Conservation (phyloP, 1,284 basidiomycete species). For the Ganoderma leucocontextum region DNA sequence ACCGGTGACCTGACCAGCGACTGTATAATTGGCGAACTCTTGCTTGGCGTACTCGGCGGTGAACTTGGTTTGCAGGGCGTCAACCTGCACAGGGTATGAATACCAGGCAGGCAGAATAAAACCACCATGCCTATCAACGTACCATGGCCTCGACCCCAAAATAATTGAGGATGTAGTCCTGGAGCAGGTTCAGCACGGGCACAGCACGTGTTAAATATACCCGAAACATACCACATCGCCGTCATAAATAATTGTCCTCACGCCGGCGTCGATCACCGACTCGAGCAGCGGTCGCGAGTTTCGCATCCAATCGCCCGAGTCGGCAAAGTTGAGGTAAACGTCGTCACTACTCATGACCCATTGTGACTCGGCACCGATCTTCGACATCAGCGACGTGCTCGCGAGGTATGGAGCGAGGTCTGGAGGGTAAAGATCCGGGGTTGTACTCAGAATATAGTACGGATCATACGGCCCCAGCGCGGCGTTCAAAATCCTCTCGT, state of each 20-base stretch:
- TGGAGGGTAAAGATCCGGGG: slow-evolving; percentile 65
- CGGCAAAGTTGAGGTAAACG: slow-evolving; percentile 64
- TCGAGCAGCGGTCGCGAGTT: slow-evolving; percentile 63
- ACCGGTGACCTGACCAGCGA: slow-evolving; percentile 58
- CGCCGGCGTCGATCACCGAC: slow-evolving; percentile 66
- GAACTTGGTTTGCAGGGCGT: slow-evolving; percentile 33
- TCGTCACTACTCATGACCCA: slow-evolving; percentile 55
- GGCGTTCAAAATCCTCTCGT: slow-evolving; percentile 57
- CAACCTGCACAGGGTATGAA: slow-evolving; percentile 29
- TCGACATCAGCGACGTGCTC: slow-evolving; percentile 41
- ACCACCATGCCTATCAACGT: not conserved
- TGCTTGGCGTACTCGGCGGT: slow-evolving; percentile 43
- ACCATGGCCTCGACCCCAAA: slow-evolving; percentile 71
- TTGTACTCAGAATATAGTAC: slow-evolving; percentile 59
- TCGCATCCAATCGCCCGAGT: slow-evolving; percentile 72
- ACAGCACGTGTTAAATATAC: not conserved
- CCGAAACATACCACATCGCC: slow-evolving; percentile 58
- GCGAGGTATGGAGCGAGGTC: slow-evolving; percentile 54
- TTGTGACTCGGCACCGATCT: slow-evolving; percentile 58
- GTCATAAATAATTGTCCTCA: slow-evolving; percentile 60
- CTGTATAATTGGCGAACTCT: slow-evolving; percentile 59
- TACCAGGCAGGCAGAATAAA: not conserved
- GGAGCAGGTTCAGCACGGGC: slow-evolving; percentile 29
- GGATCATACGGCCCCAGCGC: slow-evolving; percentile 57
- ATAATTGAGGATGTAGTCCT: slow-evolving; percentile 68